phyloP scores from a whole-genome alignment of 2,329 filamentous ascomycete species.

The Esteya vermicola region DNA sequence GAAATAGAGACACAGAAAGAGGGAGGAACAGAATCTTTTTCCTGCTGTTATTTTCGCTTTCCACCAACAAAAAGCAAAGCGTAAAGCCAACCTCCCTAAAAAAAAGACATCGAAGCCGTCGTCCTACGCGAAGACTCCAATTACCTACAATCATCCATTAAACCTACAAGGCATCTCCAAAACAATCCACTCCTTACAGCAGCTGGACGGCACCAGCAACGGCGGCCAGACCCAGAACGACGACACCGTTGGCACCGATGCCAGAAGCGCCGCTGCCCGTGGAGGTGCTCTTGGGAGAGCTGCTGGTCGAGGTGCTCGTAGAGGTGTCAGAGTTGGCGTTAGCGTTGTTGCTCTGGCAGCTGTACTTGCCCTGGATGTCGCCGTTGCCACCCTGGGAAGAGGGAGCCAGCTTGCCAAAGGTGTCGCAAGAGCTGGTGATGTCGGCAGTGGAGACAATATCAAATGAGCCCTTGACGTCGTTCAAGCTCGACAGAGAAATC shows the following conservation, averaged over 20 bases:
- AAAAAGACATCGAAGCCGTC: too few species aligned
- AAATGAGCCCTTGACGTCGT: conserved; percentile 58
- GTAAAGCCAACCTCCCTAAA: conserved; percentile 1
- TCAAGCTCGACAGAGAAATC: conserved; percentile 52
- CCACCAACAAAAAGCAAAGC: neutral
- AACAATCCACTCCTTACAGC: conserved; percentile 25
- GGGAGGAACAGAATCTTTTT: neutral
- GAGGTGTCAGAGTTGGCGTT: conserved; percentile 35
- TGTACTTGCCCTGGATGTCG: conserved; percentile 31
- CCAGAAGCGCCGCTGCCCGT: conserved; percentile 27
- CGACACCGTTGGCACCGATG: conserved; percentile 29
- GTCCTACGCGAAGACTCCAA: neutral
- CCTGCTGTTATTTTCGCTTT: neutral
- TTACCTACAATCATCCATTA: neutral
- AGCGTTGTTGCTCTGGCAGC: conserved; percentile 35
- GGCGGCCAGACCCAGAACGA: conserved; percentile 28
- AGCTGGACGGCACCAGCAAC: conserved; percentile 29
- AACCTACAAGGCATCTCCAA: conserved; percentile 5
- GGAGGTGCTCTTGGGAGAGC: conserved; percentile 14
- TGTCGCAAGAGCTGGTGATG: conserved; percentile 39
- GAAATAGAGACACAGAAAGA: neutral
- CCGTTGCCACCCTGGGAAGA: conserved; percentile 23
- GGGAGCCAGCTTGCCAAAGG: conserved; percentile 31
- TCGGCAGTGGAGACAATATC: conserved; percentile 53
- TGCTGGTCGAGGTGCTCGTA: conserved; percentile 17